These are phyloP conservation scores for Phytophthora vignae DNA, from an alignment of 352 stramenopile species.

Conservation along the genomic window DNA sequence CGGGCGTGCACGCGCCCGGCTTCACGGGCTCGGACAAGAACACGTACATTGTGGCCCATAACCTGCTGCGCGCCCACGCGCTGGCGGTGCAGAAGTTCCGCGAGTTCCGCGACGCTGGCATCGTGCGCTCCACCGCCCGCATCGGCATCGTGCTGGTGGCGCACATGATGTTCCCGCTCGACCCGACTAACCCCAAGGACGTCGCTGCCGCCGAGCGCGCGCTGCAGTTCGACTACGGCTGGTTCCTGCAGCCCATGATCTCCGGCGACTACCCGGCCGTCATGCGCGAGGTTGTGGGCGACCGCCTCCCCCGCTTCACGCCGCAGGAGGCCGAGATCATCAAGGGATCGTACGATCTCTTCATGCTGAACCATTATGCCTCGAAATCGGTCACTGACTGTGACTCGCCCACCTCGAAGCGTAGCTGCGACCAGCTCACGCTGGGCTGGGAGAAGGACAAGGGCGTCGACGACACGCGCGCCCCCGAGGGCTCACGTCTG, in stretches of 20 bases:
- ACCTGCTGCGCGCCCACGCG: constrained; percentile 92
- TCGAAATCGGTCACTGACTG: constrained; percentile 68
- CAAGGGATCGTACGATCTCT: constrained; percentile 91
- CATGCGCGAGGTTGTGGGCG: constrained; percentile 86
- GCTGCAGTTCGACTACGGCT: constrained; percentile 92
- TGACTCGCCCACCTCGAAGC: constrained; percentile 43
- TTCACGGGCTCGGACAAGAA: constrained; percentile 45
- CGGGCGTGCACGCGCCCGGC: constrained; percentile 54
- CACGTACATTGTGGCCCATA: constrained; percentile 72
- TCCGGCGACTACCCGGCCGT: constrained; percentile 91
- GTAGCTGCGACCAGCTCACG: constrained; percentile 42
- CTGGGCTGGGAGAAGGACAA: constrained; percentile 56
- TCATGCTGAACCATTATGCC: constrained; percentile 96
- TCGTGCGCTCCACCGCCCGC: constrained; percentile 56
- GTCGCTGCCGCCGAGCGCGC: constrained; percentile 76
- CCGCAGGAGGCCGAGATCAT: constrained; percentile 70
- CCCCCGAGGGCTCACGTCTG: constrained; percentile 62
- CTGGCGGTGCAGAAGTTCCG: constrained; percentile 85
- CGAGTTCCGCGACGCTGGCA: constrained; percentile 32
- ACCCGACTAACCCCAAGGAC: constrained; percentile 56
- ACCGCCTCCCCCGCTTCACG: constrained; percentile 91
- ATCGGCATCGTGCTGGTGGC: constrained; percentile 94
- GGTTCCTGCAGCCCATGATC: constrained; percentile 92
- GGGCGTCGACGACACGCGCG: constrained; percentile 58
- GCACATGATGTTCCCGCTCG: constrained; percentile 83